Conservation (phyloP, 2,329 filamentous ascomycete genomes). For the Cercospora sp. region DNA sequence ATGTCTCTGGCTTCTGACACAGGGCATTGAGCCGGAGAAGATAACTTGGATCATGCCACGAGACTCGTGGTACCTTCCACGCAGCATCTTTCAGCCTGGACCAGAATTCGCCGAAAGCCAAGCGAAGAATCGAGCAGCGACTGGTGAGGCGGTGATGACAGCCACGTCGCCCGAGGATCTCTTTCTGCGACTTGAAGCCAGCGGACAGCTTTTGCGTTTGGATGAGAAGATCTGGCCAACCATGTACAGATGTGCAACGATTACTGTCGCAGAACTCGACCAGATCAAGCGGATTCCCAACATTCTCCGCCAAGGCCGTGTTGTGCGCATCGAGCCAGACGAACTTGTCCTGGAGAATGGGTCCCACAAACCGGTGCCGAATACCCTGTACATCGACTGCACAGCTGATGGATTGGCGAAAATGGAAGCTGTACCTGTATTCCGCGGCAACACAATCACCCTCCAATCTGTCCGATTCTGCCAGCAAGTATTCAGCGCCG, state of each 20-base stretch:
- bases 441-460: slow-evolving; percentile 22
- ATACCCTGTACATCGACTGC: slow-evolving; percentile 30
- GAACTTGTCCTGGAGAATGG: slow-evolving; percentile 21
- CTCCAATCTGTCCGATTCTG: slow-evolving; percentile 28
- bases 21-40: slow-evolving; percentile 16
- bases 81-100: slow-evolving; percentile 16
- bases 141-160: slow-evolving; percentile 5
- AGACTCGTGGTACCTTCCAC: slow-evolving; percentile 26
- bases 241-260: slow-evolving; percentile 26
- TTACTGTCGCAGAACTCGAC: slow-evolving; percentile 23
- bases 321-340: slow-evolving; percentile 12
- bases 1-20: slow-evolving; percentile 25
- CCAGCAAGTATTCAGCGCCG: slow-evolving; percentile 29
- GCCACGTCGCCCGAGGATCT: slow-evolving; percentile 22
- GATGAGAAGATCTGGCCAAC: slow-evolving; percentile 18
- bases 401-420: slow-evolving; percentile 23
- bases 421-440: slow-evolving; percentile 19
- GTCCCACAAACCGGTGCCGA: neutral
- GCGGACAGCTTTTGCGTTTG: slow-evolving; percentile 8
- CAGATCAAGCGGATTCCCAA: slow-evolving; percentile 21
- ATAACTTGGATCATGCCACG: slow-evolving; percentile 32
- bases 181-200: slow-evolving; percentile 15
- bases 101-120: slow-evolving; percentile 1
- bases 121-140: neutral
- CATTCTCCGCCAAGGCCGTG: slow-evolving; percentile 23